Conservation (phyloP, 495 filamentous ascomycete species). For the Tuber calosporum region DNA sequence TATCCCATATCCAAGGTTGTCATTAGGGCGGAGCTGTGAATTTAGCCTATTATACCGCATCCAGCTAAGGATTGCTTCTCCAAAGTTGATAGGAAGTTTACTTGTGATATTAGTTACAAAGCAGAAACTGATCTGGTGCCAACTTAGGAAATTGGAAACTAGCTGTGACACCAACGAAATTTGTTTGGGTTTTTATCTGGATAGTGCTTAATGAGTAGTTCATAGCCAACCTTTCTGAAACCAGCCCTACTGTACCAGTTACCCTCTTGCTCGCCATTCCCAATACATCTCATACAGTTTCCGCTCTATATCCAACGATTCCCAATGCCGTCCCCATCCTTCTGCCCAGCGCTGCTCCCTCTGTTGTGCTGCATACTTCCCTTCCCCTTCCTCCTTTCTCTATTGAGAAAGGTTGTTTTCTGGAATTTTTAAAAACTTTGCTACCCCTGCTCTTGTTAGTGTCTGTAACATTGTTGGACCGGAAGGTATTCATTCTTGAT, state of each 20-base stretch:
- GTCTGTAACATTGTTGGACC: no score
- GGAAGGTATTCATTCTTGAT: no score
- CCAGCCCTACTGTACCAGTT: not conserved
- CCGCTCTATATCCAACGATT: no score
- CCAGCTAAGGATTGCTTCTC: not conserved
- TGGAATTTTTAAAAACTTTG: no score
- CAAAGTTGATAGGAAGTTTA: slow-evolving; percentile 8
- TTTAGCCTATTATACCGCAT: slow-evolving; percentile 9
- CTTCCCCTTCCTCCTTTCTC: no score
- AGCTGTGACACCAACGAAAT: slow-evolving; percentile 10
- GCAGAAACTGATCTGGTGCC: slow-evolving; percentile 8
- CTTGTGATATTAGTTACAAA: slow-evolving; percentile 11
- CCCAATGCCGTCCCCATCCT: no score
- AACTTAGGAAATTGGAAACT: slow-evolving; percentile 10
- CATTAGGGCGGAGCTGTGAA: not conserved
- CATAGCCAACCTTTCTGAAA: not conserved
- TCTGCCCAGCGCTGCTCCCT: no score
- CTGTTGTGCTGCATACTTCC: no score
- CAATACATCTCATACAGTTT: no score
- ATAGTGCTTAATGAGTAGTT: not conserved
- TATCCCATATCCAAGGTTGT: not conserved
- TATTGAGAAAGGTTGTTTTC: no score
- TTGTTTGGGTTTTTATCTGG: not conserved
- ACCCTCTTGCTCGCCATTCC: no score
- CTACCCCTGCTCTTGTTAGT: no score